Conservation (phyloP, 306 rosid species). For the Begonia peltatifolia region DNA sequence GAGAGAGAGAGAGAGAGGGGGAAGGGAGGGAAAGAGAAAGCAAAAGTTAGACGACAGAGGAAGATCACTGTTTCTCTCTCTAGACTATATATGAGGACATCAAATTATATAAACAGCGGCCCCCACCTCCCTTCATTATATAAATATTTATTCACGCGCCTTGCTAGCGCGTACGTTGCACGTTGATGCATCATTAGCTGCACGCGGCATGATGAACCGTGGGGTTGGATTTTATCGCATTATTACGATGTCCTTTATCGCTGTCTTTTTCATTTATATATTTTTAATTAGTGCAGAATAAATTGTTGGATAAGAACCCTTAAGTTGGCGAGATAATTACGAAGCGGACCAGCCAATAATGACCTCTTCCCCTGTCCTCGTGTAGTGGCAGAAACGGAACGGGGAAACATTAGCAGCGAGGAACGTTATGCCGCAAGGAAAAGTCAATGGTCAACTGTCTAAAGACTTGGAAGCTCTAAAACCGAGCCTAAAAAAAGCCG, state of each 20-base stretch:
- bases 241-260: constrained; percentile 33
- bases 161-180: constrained; percentile 5
- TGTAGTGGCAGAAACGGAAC: constrained; percentile 33
- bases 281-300: constrained; percentile 2
- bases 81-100: constrained; percentile 35
- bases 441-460: background rate
- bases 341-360: constrained; percentile 5
- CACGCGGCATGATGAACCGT: constrained; percentile 65
- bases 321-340: background rate
- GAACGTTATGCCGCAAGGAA: background rate
- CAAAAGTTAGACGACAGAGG: constrained; percentile 9
- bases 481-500: too few species aligned
- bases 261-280: constrained; percentile 34
- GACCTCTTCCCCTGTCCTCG: too few species aligned
- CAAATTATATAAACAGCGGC: constrained; percentile 51
- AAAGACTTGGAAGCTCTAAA: too few species aligned
- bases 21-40: constrained; percentile 6
- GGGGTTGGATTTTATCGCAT: constrained; percentile 26
- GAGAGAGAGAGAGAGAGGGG: constrained; percentile 23
- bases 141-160: constrained; percentile 16
- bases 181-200: background rate
- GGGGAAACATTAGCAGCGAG: background rate
- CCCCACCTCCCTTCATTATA: constrained; percentile 59
- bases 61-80: constrained; percentile 11
- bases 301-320: constrained; percentile 10